A percentile compares a stretch with the other conserved stretches of the same genome.
These are phyloP conservation scores for Paragyromitra xinjiangensis DNA, from an alignment of 495 filamentous ascomycete species.

Conservation along the genomic window DNA sequence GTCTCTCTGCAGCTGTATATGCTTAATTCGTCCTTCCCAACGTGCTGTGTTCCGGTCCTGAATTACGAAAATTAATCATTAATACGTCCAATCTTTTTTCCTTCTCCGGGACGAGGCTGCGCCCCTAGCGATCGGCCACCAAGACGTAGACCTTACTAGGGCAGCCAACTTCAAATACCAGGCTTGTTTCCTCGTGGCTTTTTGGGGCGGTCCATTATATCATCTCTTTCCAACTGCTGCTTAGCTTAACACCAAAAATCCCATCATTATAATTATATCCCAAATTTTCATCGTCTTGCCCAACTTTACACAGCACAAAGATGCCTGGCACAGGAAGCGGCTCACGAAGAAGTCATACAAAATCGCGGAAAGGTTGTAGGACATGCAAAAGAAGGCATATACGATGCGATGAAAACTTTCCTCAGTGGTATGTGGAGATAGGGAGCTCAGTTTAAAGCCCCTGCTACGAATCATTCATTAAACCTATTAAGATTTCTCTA, in stretches of 20 bases:
- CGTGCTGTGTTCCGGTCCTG: constrained; percentile 32
- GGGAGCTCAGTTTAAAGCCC: constrained; percentile 15
- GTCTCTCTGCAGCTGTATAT: constrained; percentile 53
- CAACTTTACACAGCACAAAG: constrained; percentile 40
- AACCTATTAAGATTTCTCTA: constrained; percentile 30
- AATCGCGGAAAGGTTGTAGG: constrained; percentile 95
- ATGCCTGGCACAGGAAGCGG: constrained; percentile 52
- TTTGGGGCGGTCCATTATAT: constrained; percentile 43
- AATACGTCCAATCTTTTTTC: constrained; percentile 30
- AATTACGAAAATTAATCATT: constrained; percentile 46
- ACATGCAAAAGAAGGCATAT: constrained; percentile 98
- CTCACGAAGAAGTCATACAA: constrained; percentile 78
- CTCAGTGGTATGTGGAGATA: constrained; percentile 81
- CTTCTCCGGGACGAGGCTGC: constrained; percentile 43
- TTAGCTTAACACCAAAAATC: constrained; percentile 43
- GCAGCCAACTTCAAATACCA: constrained; percentile 49
- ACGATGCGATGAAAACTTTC: constrained; percentile 95
- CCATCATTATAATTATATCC: constrained; percentile 51
- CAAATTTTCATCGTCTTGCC: constrained; percentile 25
- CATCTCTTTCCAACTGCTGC: constrained; percentile 39
- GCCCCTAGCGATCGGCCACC: constrained; percentile 48
- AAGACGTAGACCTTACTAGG: constrained; percentile 50
- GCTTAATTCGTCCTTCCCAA: constrained; percentile 50
- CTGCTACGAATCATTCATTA: constrained; percentile 31
- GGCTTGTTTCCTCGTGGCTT: constrained; percentile 48